phyloP scores from a whole-genome alignment of 805 yeast genomes.

The Candida schatavii region DNA sequence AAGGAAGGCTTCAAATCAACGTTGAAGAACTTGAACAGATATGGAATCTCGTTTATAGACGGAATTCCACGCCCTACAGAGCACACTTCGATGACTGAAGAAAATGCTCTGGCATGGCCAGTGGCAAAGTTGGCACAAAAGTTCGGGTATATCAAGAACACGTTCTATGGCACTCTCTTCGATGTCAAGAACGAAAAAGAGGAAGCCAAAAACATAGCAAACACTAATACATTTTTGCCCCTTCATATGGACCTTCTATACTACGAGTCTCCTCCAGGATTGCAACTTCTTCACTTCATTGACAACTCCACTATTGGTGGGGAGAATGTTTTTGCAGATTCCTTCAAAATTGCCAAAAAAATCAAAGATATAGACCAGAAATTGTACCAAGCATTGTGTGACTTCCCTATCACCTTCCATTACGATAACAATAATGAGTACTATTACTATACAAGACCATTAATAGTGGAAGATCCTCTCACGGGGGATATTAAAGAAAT shows the following conservation, averaged over 20 bases:
- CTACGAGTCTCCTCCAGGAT: slow-evolving; percentile 79
- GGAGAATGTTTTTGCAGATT: slow-evolving; percentile 66
- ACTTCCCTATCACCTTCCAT: slow-evolving; percentile 66
- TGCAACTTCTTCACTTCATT: slow-evolving; percentile 65
- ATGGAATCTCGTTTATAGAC: slow-evolving; percentile 57
- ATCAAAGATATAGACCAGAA: slow-evolving; percentile 55
- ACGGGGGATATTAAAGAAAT: slow-evolving; percentile 48
- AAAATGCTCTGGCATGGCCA: slow-evolving; percentile 40
- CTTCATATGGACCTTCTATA: slow-evolving; percentile 76
- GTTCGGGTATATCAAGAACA: slow-evolving; percentile 66
- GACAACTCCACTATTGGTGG: slow-evolving; percentile 60
- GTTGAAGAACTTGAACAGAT: slow-evolving; percentile 46
- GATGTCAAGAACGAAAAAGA: slow-evolving; percentile 52
- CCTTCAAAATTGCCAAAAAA: slow-evolving; percentile 59
- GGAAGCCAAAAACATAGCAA: slow-evolving; percentile 64
- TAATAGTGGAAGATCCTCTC: slow-evolving; percentile 54
- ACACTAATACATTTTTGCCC: slow-evolving; percentile 62
- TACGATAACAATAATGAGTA: slow-evolving; percentile 60
- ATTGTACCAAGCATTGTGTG: slow-evolving; percentile 60
- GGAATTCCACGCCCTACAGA: slow-evolving; percentile 45
- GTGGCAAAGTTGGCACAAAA: slow-evolving; percentile 41
- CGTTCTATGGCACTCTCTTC: slow-evolving; percentile 71
- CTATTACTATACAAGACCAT: slow-evolving; percentile 60
- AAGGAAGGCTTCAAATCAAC: slow-evolving; percentile 31
- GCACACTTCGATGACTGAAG: slow-evolving; percentile 36